Base-by-base conservation (phyloP, 1,139 yeast genomes). In the Candida tropicalis region DNA sequence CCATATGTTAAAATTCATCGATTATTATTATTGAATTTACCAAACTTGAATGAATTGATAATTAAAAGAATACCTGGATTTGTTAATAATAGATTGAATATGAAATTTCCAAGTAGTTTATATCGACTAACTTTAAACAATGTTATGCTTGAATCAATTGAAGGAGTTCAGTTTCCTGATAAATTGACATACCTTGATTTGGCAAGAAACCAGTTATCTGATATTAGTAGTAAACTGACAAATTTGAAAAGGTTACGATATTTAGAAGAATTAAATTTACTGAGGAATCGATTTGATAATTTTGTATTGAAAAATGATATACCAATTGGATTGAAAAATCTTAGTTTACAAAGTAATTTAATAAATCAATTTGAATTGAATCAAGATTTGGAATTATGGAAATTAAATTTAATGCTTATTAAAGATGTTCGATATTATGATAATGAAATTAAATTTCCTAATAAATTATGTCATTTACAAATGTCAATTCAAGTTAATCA, bases 11-110 rank as follows among this genome's bases (percentile, higher is more conserved):
- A 39, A 29, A 16, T 46, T 4, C 24, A 13, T 8, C 23, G 44
- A 2, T 35, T 33, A 13, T 23, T 44, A 2, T 35, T 33, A 13
- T 23, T 44, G 2, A 37, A 32, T 9, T 39, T 44, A 10, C 44
- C 48, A 7, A 12, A 32, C n/a, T 42, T 48, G 31, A 41, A 34
- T 11, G 40, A 37, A 17, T 38, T 48, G 22, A 13, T 36, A 7
- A 33, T 42, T 20, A 39, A 31, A 24, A 43, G 41, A 16, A 40
- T 40, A 4, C 42, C 40, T 5, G 49, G 49, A 7, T 42, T 47
- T 38, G 18, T 29, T n/a, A 46, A 38, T 11, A 36, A 29, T 13
- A 3, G 39, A 13, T 23, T 34, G 3, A 22, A 32, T n/a, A 27
- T 42, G 8, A 12, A 35, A 26, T 34, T 45, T 9, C 43, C 47